These are phyloP conservation scores for Codiaeum variegatum DNA, from an alignment of 441 rosid species.

Conservation along the genomic window DNA sequence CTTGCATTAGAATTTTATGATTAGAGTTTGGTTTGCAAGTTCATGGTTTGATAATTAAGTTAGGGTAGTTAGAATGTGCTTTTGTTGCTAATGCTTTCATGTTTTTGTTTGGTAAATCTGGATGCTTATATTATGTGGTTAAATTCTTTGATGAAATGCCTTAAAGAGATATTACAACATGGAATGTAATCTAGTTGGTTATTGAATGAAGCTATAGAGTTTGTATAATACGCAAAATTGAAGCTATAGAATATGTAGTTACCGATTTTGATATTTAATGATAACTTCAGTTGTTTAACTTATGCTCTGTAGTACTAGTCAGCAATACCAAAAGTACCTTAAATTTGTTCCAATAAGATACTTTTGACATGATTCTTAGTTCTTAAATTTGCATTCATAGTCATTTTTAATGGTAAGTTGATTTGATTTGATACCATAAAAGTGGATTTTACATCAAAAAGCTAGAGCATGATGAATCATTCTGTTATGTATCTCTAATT, in stretches of 20 bases:
- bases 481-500: constrained; percentile 4
- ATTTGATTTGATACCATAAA: constrained; percentile 6
- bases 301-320: constrained; percentile 60
- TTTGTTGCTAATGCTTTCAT: constrained; percentile 60
- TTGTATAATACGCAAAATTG: constrained; percentile 26
- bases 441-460: not conserved
- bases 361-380: too few species aligned
- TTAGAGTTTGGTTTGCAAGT: constrained; percentile 62
- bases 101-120: constrained; percentile 52
- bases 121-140: constrained; percentile 33
- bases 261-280: not conserved
- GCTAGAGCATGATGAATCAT: constrained; percentile 7
- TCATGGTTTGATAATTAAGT: constrained; percentile 57
- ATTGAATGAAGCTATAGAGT: too few species aligned
- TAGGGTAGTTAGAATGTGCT: constrained; percentile 40
- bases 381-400: too few species aligned
- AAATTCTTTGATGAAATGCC: constrained; percentile 64
- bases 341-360: too few species aligned
- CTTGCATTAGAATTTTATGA: constrained; percentile 46
- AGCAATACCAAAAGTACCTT: too few species aligned
- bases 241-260: constrained; percentile 18
- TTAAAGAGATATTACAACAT: constrained; percentile 55
- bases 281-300: constrained; percentile 46
- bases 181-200: too few species aligned
- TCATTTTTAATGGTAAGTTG: too few species aligned